phyloP scores from a whole-genome alignment of 768 basidiomycete species.

The Ephemerocybe angulata region DNA sequence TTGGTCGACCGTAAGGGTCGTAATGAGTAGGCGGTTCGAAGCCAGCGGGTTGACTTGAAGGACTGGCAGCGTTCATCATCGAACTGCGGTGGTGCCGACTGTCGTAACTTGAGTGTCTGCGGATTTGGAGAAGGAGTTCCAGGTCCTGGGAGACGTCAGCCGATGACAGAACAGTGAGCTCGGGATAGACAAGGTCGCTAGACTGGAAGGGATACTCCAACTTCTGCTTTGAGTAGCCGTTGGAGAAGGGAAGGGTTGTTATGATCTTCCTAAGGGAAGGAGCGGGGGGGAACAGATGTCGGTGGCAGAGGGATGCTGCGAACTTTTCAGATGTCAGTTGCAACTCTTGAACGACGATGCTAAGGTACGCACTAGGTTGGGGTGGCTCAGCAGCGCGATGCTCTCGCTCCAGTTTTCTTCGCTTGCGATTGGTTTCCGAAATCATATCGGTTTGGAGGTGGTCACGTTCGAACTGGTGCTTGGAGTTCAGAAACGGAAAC shows the following conservation, averaged over 20 bases:
- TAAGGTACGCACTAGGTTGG: constrained; percentile 54
- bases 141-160: constrained; percentile 51
- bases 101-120: constrained; percentile 15
- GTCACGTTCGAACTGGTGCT: constrained; percentile 62
- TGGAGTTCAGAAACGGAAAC: neutral
- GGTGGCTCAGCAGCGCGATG: constrained; percentile 76
- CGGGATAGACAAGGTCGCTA: constrained; percentile 34
- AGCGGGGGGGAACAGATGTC: constrained; percentile 40
- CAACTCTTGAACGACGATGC: neutral
- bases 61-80: neutral
- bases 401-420: constrained; percentile 81
- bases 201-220: constrained; percentile 16
- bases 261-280: constrained; percentile 67
- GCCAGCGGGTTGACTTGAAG: no score
- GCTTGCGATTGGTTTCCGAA: constrained; percentile 83
- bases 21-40: no score
- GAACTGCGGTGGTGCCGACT: neutral
- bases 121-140: constrained; percentile 50
- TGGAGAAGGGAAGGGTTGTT: constrained; percentile 50
- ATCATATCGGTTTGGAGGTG: constrained; percentile 85
- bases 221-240: constrained; percentile 26
- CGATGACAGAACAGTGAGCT: constrained; percentile 44
- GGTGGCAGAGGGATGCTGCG: constrained; percentile 60
- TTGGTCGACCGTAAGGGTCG: neutral
- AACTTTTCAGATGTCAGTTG: constrained; percentile 23